Evolutionary conservation across 805 yeast species (phyloP), one percentile per base, ranked within the genome.

Genomic region (Grigorovia yakushimaensis): DNA sequence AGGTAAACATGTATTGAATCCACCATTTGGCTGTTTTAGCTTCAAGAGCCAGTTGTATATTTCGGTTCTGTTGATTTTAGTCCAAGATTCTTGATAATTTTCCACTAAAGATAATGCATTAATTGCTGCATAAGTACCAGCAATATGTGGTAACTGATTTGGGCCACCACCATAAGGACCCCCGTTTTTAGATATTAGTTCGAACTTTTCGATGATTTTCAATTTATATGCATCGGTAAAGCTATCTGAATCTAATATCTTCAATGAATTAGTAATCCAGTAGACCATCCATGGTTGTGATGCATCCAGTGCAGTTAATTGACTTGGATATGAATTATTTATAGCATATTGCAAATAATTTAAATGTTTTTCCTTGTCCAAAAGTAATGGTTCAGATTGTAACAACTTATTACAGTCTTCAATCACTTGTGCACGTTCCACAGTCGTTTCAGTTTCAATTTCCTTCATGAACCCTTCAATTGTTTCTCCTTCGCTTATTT

Each of bases 201-300:
- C 44, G 4, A 72, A 48, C 43, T 66, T 69, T 18, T 54, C 52
- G 0, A 56, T 51, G 1, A 70, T 68, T 47, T 51, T 60, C 24
- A 48, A 47, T 43, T 64, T 65, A n/a, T 57, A 52, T 2, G 57
- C 61, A 19, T 50, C 55, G 2, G 52, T 48, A 1, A 69, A 45
- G 45, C 52, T 49, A 1, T 50, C 54, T 8, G 43, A 64, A 1
- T 73, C 73, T 24, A 82, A 51, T 1, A 79, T 47, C 2, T 61
- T 54, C 41, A 73, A 55, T 0, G 81, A 71, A 59, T 87, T 88
- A 41, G 76, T 60, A 6, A 82, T 66, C 98, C 98, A 93, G 61
- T 84, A 91, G 1, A 85, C 49, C 58, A 91, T 67, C 98, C 98
- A 93, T 0, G 95, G 81, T 50, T 83, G 88, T n/a, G 93, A 84